Evolutionary conservation across 495 filamentous ascomycete genomes (phyloP), one percentile per base, ranked within the genome.

Genomic region (Penicillium flavigenum): DNA sequence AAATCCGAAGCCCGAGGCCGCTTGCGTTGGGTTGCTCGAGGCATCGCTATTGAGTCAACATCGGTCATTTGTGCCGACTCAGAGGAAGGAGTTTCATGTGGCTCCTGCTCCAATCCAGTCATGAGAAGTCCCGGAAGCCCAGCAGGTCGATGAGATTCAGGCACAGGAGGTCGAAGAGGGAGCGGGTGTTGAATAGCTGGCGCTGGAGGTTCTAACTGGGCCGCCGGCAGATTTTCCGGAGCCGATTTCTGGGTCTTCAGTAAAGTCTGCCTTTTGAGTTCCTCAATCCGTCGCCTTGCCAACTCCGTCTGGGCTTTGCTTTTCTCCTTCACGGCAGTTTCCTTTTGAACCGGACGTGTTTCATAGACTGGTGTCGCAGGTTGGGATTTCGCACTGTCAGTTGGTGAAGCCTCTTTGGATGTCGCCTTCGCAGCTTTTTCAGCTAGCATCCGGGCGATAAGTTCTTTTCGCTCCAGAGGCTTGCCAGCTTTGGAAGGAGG

Each of bases 1-100:
- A 96, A 92, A 65, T 96, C 92, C 14, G 89, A 81, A 36, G 92
- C 91, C 43, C 89, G 88, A n/a, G 89, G 90, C 20, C 92, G 86
- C 70, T 96, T 96, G 19, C 87, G 82, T 51, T 77, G 72, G 36
- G 64, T 67, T n/a, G 59, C 29, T 42, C 67, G 70, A 26, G 68
- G 55, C 24, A 69, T 57, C 26, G 64, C 57, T 17, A 67, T 66
- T 14, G 67, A 39, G 36, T 74, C 70, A 47, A 70, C 34, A 2
- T 41, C n/a, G 27, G 65, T 26, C 2, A 22, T 45, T 41, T 58
- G 59, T 12, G 54, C 47, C 14, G 56, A 53, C n/a, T 56, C 56
- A 20, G 45, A 29, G 36, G 38, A 22, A 17, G 51, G 19, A n/a
- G 60, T 56, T 27, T 51, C 44, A 20, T 53, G 41, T 11, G 48